Base-by-base conservation (phyloP, 2,329 filamentous ascomycete genomes). In the Fusarium decemcellulare region DNA sequence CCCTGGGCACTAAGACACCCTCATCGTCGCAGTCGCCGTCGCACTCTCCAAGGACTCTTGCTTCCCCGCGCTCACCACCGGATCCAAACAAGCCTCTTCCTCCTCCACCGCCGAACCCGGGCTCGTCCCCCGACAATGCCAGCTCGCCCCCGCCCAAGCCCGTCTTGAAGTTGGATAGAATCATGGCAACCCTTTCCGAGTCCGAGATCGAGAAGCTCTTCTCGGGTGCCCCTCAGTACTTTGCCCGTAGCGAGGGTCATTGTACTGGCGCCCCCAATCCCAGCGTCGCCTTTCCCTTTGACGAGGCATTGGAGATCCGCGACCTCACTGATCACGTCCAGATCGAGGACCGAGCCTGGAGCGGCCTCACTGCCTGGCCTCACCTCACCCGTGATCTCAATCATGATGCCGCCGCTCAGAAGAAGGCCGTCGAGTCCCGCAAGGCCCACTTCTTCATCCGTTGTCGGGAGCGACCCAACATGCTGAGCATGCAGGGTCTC, bases 141-240 rank as follows among this genome's bases (percentile, higher is more conserved):
- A 59, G 63, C 67, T 53, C 65, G 67, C 61, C 70, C 52, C 50
- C 68, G 43, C 76, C 77, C 60, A 84, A 79, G 68, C 84, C 83
- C 37, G 78, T 85, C 61, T 77, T 89, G 64, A 87, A 83, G 73
- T 79, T 89, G 40, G 81, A 84, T 65, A 83, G 85, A 76, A 90
- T 88, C 79, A 90, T 90, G 84, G 82, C 87, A 46, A 85, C 85
- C 51, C 81, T 92, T 62, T 85, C 80, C 72, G 84, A 88, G 47
- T 81, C 83, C 42, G 89, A 92, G 70, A 81, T 93, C 54, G 88
- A 91, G 79, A 88, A 89, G 78, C 85, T 93, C 73, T 93, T 93
- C 82, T 92, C 91, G 29, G 91, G 91, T n/a, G 91, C 91, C 44
- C 91, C 91, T 67, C 90, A 92, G 76, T 93, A 91, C 81, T 90